phyloP scores from a whole-genome alignment of 148 eudicot genomes.

The Pharnaceum exiguum region DNA sequence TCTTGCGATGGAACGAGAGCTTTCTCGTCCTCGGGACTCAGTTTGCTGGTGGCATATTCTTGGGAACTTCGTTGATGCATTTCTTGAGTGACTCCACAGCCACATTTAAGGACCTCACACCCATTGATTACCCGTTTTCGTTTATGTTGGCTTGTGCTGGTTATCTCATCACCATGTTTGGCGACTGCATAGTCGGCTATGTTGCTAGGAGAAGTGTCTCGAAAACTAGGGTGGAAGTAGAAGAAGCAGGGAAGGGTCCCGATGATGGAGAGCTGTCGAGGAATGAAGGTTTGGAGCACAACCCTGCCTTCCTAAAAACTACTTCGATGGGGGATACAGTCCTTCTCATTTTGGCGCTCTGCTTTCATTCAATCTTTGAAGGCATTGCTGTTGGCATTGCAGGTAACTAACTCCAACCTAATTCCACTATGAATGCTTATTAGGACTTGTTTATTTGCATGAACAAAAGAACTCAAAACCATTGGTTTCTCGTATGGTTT shows the following conservation, averaged over 20 bases:
- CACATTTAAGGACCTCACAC: constrained; percentile 37
- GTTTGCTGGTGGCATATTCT: constrained; percentile 72
- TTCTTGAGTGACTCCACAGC: constrained; percentile 50
- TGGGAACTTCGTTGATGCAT: constrained; percentile 64
- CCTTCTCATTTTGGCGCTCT: constrained; percentile 63
- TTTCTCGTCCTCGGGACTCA: constrained; percentile 69
- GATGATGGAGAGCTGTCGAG: constrained; percentile 1
- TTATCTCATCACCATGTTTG: constrained; percentile 64
- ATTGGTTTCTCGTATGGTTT: too few relatives aligned
- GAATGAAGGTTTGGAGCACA: background rate
- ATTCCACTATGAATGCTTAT: background rate
- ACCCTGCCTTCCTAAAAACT: constrained; percentile 37
- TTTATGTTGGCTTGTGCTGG: constrained; percentile 70
- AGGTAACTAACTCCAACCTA: constrained; percentile 27
- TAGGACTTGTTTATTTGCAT: background rate
- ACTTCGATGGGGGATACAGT: constrained; percentile 52
- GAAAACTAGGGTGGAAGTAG: constrained; percentile 29
- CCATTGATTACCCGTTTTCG: constrained; percentile 47
- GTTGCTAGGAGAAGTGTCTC: constrained; percentile 21
- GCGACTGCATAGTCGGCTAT: constrained; percentile 36
- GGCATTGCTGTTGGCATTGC: constrained; percentile 85
- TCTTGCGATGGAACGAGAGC: constrained; percentile 54
- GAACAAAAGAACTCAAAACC: too few relatives aligned
- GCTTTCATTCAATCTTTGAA: constrained; percentile 80
- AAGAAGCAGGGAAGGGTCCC: background rate